Conservation (phyloP, 2,329 filamentous ascomycete genomes). For the Aspergillus chevalieri region DNA sequence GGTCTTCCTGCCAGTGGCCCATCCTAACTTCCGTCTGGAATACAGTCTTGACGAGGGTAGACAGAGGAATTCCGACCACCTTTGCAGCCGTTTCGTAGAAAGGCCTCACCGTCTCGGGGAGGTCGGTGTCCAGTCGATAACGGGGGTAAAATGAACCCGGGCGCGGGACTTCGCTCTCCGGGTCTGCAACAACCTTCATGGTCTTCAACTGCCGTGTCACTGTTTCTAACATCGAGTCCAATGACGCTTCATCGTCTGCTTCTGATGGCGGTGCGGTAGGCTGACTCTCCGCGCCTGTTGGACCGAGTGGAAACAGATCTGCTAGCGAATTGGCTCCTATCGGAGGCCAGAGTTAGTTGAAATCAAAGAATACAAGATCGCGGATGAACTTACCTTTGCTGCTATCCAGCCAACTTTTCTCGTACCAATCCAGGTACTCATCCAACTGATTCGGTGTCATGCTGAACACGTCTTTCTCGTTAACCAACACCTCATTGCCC, state of each 20-base stretch:
- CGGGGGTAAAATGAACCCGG: conserved; percentile 48
- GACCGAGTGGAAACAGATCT: conserved; percentile 38
- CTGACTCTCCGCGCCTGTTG: conserved; percentile 13
- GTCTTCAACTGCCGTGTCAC: conserved; percentile 39
- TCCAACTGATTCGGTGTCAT: conserved; percentile 61
- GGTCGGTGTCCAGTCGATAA: conserved; percentile 44
- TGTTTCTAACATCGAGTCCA: conserved; percentile 35
- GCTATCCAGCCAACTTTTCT: conserved; percentile 52
- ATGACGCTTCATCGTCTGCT: conserved; percentile 21
- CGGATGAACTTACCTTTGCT: conserved; percentile 19
- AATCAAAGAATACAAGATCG: background rate
- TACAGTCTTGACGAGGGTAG: conserved; percentile 47
- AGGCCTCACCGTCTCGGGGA: conserved; percentile 39
- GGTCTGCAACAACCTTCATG: conserved; percentile 32
- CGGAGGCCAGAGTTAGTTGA: conserved; percentile 2
- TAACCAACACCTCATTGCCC: conserved; percentile 49
- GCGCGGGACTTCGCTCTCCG: conserved; percentile 32
- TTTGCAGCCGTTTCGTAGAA: conserved; percentile 50
- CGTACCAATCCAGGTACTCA: conserved; percentile 74
- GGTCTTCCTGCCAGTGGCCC: conserved; percentile 31
- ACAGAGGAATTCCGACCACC: conserved; percentile 45
- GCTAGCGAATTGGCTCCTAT: conserved; percentile 29
- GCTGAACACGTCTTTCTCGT: conserved; percentile 55
- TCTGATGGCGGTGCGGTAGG: conserved; percentile 2
- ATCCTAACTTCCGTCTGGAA: conserved; percentile 45